Conservation (phyloP, 768 basidiomycete species). For the Clitopilus passeckerianus region DNA sequence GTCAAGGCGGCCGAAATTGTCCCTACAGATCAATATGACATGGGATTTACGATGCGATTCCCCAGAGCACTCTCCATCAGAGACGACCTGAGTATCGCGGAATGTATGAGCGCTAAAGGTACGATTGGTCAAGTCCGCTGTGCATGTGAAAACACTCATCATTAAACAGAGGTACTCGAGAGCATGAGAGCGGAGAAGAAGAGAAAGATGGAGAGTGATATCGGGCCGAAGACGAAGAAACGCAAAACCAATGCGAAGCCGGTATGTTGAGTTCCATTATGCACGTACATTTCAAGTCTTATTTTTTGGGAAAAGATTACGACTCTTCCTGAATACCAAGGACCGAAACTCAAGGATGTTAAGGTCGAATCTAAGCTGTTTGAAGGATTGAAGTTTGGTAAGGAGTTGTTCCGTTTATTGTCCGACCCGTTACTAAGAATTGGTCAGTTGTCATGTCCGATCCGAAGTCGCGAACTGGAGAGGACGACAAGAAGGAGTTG, state of each 20-base stretch:
- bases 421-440: too few species aligned
- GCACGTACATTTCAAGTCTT: not conserved
- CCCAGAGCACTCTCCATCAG: slow-evolving; percentile 80
- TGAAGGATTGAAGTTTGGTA: slow-evolving; percentile 75
- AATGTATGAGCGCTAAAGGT: slow-evolving; percentile 74
- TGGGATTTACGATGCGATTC: slow-evolving; percentile 91
- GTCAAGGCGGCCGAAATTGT: slow-evolving; percentile 94
- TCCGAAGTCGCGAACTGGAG: slow-evolving; percentile 62
- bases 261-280: slow-evolving; percentile 22
- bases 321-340: slow-evolving; percentile 63
- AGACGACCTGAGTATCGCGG: slow-evolving; percentile 67
- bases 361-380: slow-evolving; percentile 64
- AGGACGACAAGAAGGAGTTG: slow-evolving; percentile 65
- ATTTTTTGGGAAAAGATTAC: slow-evolving; percentile 32
- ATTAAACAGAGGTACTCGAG: slow-evolving; percentile 48
- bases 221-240: slow-evolving; percentile 41
- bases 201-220: slow-evolving; percentile 65
- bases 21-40: slow-evolving; percentile 69
- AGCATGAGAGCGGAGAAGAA: slow-evolving; percentile 61
- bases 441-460: slow-evolving; percentile 69
- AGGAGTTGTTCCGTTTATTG: slow-evolving; percentile 19
- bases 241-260: slow-evolving; percentile 48
- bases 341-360: slow-evolving; percentile 57
- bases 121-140: not conserved
- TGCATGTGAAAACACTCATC: not conserved